phyloP scores from a whole-genome alignment of 148 eudicot species.

The Silene conica region DNA sequence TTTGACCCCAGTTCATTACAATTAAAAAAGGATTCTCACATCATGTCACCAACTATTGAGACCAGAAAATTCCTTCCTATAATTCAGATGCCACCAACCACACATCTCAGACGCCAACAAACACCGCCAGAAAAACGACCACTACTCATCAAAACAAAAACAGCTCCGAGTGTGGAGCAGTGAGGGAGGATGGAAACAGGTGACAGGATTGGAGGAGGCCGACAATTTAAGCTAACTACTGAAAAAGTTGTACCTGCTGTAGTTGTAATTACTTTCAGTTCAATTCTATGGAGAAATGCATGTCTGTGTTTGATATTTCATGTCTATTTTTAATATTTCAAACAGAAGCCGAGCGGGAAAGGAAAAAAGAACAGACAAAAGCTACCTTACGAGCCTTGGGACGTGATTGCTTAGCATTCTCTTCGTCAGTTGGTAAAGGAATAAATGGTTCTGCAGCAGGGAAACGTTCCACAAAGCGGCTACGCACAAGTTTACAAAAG shows the following conservation, averaged over 20 bases:
- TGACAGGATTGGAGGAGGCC: too few species aligned
- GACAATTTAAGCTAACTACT: not conserved
- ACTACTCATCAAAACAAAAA: too few species aligned
- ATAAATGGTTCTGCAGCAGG: conserved; percentile 70
- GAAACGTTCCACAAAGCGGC: conserved; percentile 68
- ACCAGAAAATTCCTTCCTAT: too few species aligned
- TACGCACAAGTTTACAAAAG: conserved; percentile 54
- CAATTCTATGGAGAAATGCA: not conserved
- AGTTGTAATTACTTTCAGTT: not conserved
- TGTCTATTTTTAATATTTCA: not conserved
- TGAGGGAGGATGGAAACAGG: too few species aligned
- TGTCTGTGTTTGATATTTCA: too few species aligned
- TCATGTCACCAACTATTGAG: too few species aligned
- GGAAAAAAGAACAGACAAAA: not conserved
- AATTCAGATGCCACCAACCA: too few species aligned
- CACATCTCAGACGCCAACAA: too few species aligned
- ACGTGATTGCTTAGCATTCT: conserved; percentile 43
- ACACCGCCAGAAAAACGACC: too few species aligned
- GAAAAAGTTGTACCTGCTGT: not conserved
- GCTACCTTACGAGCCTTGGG: conserved; percentile 53
- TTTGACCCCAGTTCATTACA: too few species aligned
- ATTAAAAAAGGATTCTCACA: too few species aligned
- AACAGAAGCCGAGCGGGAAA: not conserved
- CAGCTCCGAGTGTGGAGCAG: too few species aligned
- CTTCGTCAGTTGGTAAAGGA: conserved; percentile 42